Base-by-base conservation (phyloP, 306 rosid species). In the Betula pendula region DNA sequence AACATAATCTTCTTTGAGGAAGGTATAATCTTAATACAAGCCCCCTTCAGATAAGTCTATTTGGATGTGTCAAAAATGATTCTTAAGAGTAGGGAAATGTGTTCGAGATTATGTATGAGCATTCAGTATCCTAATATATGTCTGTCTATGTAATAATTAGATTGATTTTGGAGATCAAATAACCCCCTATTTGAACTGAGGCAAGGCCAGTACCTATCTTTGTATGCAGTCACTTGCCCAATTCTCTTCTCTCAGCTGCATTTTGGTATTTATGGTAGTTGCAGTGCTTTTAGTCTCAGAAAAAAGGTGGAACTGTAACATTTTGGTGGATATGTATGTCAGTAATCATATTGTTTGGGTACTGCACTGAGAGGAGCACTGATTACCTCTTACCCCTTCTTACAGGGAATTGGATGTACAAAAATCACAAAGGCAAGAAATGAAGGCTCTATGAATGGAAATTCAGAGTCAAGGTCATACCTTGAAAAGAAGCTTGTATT, bases 371-470 rank as follows among this genome's bases (percentile, higher is more conserved):
- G 79, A 51, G 66, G 76, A 72, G 43, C 71, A 73, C 68, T 78
- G 70, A 69, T 73, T 67, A 79, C 67, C 72, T 72, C 75, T 56
- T 66, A 68, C 68, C 49, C 56, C 55, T 68, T 85, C 76, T 77
- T 53, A 31, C 88, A 95, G 97, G 98, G 98, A 79, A 95, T 95
- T 53, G 98, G 97, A 77, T 95, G 97, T 77, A 92, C 98, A 76
- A 95, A 95, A 83, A 92, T 92, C 80, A 89, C 96, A 13, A 88
- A 88, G 81, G 88, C 88, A 63, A 87, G 85, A 84, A 88, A 86
- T 78, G 90, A 88, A 85, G 96, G 92, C 53, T 90, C 93, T 35
- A 58, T 78, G 68, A 84, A 53, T 58, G 96, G 84, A 53, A 87
- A 90, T 87, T 75, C 87, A 58, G 98, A 92, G 88, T 92, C 98